Evolutionary conservation across 225 moss, liverwort and hornwort species (phyloP), one percentile per base, ranked within the genome.

Genomic region (Antitrichia curtipendula): DNA sequence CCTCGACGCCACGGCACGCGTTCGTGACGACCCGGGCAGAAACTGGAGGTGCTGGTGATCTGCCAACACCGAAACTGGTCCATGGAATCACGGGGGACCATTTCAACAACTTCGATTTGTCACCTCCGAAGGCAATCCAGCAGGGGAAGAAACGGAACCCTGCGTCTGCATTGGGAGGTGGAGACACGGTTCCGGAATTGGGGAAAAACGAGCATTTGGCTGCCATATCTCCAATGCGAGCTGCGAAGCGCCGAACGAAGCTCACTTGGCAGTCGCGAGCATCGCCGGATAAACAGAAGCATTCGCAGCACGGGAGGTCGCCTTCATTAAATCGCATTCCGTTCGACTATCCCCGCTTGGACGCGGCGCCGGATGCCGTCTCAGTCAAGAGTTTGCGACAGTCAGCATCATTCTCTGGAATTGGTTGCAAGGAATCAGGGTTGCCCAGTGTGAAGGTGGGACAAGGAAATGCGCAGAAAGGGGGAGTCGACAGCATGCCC

Each of bases 401-500:
- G 76, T 92, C 93, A 34, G 88, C 92, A 68, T 94, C 92, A 36
- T 92, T 94, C 87, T 91, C 93, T 82, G 93, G 93, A 57, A 63
- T 91, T 69, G 65, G 91, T 63, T 49, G 73, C 57, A 92, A 90
- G 89, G 93, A 93, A 86, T 86, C 88, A 76, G 63, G 88, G 57
- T 81, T 78, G 70, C 86, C 82, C 73, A 76, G 57, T 80, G 80
- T 79, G 36, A 88, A 78, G 82, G 43, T 56, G 80, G 90, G 87
- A 52, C 93, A 85, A 71, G 89, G 57, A 45, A 68, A 75, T 81
- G 84, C 59, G 58, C 89, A 82, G 45, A 91, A 85, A 24, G 87
- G 90, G 24, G 92, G 85, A 87, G 79, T 81, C 54, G 92, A 91
- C 58, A 94, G 84, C 82, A 82, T 94, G 86, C 89, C 88, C 38